Evolutionary conservation across 179 eudicot species (phyloP).

Genomic region (Actinidia polygama): DNA sequence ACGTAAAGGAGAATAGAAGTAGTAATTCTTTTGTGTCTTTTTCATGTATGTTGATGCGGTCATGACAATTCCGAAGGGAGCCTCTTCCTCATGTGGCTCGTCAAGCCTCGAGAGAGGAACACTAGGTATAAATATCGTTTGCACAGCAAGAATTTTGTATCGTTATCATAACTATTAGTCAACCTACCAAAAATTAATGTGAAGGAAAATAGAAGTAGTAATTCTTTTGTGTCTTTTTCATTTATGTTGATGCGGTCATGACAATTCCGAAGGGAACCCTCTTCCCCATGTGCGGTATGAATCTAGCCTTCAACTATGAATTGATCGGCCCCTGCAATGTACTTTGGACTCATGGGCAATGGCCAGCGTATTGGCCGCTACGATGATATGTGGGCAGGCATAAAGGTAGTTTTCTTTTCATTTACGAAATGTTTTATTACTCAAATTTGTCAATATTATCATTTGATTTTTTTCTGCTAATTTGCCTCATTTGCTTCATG

Average conservation of each 20-base stretch:
- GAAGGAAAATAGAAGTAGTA: not conserved
- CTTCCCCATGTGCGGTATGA: slow-evolving; percentile 38
- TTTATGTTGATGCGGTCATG: slow-evolving; percentile 32
- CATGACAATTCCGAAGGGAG: slow-evolving; percentile 36
- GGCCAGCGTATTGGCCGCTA: slow-evolving; percentile 37
- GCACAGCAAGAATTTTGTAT: not conserved
- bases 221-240: not conserved
- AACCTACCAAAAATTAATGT: too few species aligned
- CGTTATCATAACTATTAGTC: too few species aligned
- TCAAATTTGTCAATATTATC: too few species aligned
- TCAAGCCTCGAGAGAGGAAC: slow-evolving; percentile 36
- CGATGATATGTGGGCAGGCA: slow-evolving; percentile 40
- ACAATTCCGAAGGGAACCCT: slow-evolving; percentile 39
- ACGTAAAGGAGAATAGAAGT: not conserved
- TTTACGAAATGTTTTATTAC: too few species aligned
- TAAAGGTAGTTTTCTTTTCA: slow-evolving; percentile 28
- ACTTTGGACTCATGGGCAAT: slow-evolving; percentile 38
- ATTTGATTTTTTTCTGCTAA: too few species aligned
- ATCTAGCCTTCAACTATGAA: slow-evolving; percentile 32
- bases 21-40: not conserved
- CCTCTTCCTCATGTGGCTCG: slow-evolving; percentile 37
- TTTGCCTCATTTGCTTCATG: too few species aligned
- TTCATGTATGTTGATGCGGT: slow-evolving; percentile 30
- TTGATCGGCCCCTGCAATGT: slow-evolving; percentile 37
- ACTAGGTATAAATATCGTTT: slow-evolving; percentile 20